These are phyloP conservation scores for Aspergillus cristatus DNA, from an alignment of 495 filamentous ascomycete genomes.

Conservation along the genomic window DNA sequence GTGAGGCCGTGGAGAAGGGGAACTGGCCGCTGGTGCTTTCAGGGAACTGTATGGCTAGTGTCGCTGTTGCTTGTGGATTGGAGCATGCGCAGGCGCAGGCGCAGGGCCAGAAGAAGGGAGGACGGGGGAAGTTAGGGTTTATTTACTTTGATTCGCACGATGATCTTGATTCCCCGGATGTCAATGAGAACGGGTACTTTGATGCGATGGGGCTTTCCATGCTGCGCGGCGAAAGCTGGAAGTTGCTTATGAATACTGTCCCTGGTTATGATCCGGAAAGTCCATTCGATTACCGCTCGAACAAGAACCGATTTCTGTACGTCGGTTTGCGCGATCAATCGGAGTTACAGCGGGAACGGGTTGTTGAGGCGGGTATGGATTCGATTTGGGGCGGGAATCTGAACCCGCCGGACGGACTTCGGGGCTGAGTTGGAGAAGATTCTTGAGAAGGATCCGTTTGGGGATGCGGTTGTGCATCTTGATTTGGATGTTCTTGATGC, in stretches of 20 bases:
- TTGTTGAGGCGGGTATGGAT: constrained; percentile 14
- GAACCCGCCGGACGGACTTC: constrained; percentile 1
- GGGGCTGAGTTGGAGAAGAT: constrained; percentile 3
- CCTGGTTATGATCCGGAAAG: constrained; percentile 9
- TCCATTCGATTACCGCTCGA: constrained; percentile 2
- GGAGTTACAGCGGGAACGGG: constrained; percentile 8
- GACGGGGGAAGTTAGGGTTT: constrained; percentile 8
- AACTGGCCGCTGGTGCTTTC: constrained; percentile 17
- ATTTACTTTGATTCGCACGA: constrained; percentile 21
- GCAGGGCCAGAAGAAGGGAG: not conserved
- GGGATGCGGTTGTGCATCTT: constrained; percentile 15
- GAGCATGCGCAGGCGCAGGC: no score
- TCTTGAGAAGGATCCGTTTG: constrained; percentile 4
- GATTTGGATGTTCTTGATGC: constrained; percentile 17
- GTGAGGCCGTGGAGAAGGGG: constrained; percentile 4
- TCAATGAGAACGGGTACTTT: constrained; percentile 20
- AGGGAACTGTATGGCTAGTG: constrained; percentile 17
- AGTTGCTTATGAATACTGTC: constrained; percentile 12
- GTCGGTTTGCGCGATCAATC: constrained; percentile 15
- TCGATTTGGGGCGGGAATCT: constrained; percentile 10
- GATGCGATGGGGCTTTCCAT: constrained; percentile 20
- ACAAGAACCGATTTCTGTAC: constrained; percentile 11
- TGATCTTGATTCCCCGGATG: constrained; percentile 18
- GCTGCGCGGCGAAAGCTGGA: constrained; percentile 21
- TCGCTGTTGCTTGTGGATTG: constrained; percentile 14